Base-by-base conservation (phyloP, 805 yeast genomes). In the Candida sanyiensis region DNA sequence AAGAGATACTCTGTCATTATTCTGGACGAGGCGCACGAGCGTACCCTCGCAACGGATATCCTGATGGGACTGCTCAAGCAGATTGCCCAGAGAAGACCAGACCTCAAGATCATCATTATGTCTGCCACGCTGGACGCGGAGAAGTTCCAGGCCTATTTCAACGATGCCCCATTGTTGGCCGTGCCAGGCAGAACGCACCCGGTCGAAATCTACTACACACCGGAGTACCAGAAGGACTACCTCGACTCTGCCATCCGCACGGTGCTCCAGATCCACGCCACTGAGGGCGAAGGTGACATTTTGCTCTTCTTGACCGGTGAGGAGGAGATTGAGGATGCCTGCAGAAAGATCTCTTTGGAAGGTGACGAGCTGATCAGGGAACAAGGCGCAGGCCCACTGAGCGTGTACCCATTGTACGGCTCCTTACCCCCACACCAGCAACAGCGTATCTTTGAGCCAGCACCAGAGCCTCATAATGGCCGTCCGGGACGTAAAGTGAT, bases 101-200 rank as follows among this genome's bases (percentile, higher is more conserved):
- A 90, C 56, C 71, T 90, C 56, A 93, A 93, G 60, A 74, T 90
- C 51, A 88, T 90, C 47, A 80, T 90, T 58, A 90, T 90, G 97
- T 88, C 97, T 51, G 98, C 97, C 46, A 93, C 98, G 2, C 72
- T 90, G 59, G 97, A 90, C 66, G 97, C 97, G 3, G 93, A 88
- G 61, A 93, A 90, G 68, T 90, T 89, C 63, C 97, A 90, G 65
- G 64, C 61, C 13, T 90, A 93, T 61, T 90, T 93, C 67, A 75
- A 80, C 57, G 78, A 82, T 55, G 97, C 97, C 5, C 98, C 98
- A 28, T 67, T 93, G 48, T 72, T 90, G 45, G 95, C 97, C 0
- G 97, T 90, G 33, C 97, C 97, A 2, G 98, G 98, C 56, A 79
- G 98, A 73, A 93, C 98, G 2, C 93, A 79, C 58, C 97, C 97